These are phyloP conservation scores for Aspergillus affinis DNA, from an alignment of 495 filamentous ascomycete genomes.

Conservation along the genomic window DNA sequence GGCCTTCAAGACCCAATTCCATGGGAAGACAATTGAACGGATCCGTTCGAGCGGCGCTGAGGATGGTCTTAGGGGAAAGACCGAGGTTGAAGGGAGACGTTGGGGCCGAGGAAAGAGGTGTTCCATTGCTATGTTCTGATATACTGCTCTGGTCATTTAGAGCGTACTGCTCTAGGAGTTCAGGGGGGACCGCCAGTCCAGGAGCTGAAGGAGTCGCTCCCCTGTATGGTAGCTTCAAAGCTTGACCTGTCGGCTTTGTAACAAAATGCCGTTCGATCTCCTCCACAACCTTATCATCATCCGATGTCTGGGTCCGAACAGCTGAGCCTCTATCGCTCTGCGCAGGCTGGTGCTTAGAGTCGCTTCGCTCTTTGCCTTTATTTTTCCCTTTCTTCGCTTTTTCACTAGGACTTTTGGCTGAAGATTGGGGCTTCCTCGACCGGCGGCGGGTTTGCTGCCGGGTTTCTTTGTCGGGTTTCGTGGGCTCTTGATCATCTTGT, in stretches of 20 bases:
- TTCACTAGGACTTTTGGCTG: constrained; percentile 8
- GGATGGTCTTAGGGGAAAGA: constrained; percentile 32
- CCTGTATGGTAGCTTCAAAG: background rate
- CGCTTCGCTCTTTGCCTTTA: constrained; percentile 6
- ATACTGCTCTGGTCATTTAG: constrained; percentile 9
- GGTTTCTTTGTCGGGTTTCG: constrained; percentile 12
- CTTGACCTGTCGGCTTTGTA: background rate
- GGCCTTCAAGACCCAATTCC: constrained; percentile 30
- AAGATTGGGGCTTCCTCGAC: constrained; percentile 19
- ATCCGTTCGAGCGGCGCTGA: constrained; percentile 40
- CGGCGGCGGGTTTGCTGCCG: constrained; percentile 21
- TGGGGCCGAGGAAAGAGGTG: constrained; percentile 18
- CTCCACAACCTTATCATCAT: constrained; percentile 6
- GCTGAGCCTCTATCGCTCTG: background rate
- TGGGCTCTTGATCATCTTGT: constrained; percentile 11
- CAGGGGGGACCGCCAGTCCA: background rate
- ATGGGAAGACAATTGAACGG: constrained; percentile 38
- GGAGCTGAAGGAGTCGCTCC: background rate
- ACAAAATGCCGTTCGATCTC: constrained; percentile 9
- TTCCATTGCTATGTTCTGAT: constrained; percentile 15
- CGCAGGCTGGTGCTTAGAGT: background rate
- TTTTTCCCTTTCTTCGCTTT: constrained; percentile 7
- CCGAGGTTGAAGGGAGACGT: constrained; percentile 19
- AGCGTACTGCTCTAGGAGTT: background rate
- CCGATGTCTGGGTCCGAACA: background rate